Evolutionary conservation across 345 rosid species (phyloP).

Genomic region (Hevea brasiliensis): DNA sequence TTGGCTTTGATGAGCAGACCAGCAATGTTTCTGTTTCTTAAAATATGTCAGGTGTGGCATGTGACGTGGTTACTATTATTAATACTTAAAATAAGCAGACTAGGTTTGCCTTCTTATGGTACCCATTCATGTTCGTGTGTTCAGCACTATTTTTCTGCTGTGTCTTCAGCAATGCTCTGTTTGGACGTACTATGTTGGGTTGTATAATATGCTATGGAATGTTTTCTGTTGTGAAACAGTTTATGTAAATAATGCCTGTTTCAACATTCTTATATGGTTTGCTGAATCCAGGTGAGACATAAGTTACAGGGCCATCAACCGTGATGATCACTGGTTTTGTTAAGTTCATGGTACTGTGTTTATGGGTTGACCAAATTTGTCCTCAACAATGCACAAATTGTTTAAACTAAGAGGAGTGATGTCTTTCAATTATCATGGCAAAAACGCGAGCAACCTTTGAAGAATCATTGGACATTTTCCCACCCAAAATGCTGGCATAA

Average conservation of each 20-base stretch:
- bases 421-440: too few species aligned
- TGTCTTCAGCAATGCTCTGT: background rate
- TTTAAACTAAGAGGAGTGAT: too few species aligned
- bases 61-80: background rate
- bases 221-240: constrained; percentile 2
- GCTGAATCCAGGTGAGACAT: too few species aligned
- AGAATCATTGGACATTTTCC: too few species aligned
- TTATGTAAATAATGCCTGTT: background rate
- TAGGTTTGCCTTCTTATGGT: constrained; percentile 3
- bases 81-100: constrained; percentile 18
- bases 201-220: background rate
- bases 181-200: background rate
- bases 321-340: too few species aligned
- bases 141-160: background rate
- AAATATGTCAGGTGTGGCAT: background rate
- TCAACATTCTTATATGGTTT: too few species aligned
- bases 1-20: background rate
- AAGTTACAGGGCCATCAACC: too few species aligned
- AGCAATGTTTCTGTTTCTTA: background rate
- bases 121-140: background rate
- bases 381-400: too few species aligned
- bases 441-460: too few species aligned
- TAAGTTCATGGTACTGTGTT: too few species aligned
- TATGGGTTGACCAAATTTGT: too few species aligned
- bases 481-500: too few species aligned